phyloP scores from a whole-genome alignment of 1,139 yeast genomes.

The Candida freyschussii region DNA sequence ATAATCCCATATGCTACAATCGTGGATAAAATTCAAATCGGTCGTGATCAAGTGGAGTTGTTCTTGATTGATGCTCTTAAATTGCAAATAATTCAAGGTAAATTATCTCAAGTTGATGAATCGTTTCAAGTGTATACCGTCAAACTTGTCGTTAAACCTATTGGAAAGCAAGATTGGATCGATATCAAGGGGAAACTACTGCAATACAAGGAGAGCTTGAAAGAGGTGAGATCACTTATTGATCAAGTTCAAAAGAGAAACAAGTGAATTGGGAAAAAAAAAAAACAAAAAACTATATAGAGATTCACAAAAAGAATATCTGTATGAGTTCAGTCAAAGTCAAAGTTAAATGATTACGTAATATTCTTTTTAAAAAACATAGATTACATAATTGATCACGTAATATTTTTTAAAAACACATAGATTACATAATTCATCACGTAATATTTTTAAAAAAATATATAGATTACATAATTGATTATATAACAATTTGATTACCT shows the following conservation, averaged over 20 bases:
- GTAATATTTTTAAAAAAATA: too few species aligned
- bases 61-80: conserved; percentile 23
- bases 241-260: conserved; percentile 22
- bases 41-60: conserved; percentile 16
- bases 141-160: conserved; percentile 15
- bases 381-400: too few species aligned
- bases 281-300: neutral
- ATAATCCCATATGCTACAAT: conserved; percentile 17
- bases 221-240: conserved; percentile 19
- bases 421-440: too few species aligned
- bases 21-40: conserved; percentile 9
- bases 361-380: too few species aligned
- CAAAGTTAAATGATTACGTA: too few species aligned
- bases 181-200: conserved; percentile 17
- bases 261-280: neutral
- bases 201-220: conserved; percentile 22
- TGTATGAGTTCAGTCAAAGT: too few species aligned
- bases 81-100: conserved; percentile 20
- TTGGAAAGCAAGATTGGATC: conserved; percentile 20
- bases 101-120: conserved; percentile 19
- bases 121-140: conserved; percentile 20
- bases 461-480: too few species aligned
- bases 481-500: too few species aligned
- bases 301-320: neutral
- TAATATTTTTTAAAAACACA: too few species aligned